Percentiles rank a stretch among this genome's conserved stretches.
Evolutionary conservation across 768 basidiomycete species (phyloP).

Genomic region (Mycena maculata): DNA sequence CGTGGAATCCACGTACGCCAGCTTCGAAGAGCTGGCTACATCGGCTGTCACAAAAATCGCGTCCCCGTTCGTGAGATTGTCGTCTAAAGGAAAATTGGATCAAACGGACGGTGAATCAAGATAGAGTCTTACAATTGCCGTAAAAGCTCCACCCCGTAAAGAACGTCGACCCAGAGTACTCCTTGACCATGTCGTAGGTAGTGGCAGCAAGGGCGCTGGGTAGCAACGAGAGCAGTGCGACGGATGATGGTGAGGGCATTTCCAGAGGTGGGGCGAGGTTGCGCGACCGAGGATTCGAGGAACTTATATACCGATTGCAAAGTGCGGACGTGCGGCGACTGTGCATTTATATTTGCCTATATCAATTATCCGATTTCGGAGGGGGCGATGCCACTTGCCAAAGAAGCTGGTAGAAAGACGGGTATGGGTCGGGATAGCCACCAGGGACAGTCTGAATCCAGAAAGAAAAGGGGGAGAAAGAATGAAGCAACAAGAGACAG

Average conservation of each 20-base stretch:
- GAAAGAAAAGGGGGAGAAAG: no score
- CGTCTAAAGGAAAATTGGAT: conserved; percentile 52
- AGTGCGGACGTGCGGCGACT: no score
- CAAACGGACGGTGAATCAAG: neutral
- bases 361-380: no score
- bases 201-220: conserved; percentile 38
- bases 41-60: conserved; percentile 62
- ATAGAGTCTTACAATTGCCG: conserved; percentile 53
- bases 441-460: no score
- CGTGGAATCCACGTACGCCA: conserved; percentile 69
- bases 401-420: no score
- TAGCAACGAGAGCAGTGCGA: conserved; percentile 8
- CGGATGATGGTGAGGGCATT: conserved; percentile 19
- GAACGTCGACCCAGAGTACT: conserved; percentile 70
- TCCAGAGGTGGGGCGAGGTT: neutral
- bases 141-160: conserved; percentile 79
- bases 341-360: no score
- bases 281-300: neutral
- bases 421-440: no score
- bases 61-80: conserved; percentile 72
- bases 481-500: no score
- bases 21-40: conserved; percentile 57
- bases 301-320: neutral
- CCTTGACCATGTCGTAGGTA: conserved; percentile 64
- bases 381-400: no score